phyloP scores from a whole-genome alignment of 495 filamentous ascomycete genomes.

The Xylaria grammica region DNA sequence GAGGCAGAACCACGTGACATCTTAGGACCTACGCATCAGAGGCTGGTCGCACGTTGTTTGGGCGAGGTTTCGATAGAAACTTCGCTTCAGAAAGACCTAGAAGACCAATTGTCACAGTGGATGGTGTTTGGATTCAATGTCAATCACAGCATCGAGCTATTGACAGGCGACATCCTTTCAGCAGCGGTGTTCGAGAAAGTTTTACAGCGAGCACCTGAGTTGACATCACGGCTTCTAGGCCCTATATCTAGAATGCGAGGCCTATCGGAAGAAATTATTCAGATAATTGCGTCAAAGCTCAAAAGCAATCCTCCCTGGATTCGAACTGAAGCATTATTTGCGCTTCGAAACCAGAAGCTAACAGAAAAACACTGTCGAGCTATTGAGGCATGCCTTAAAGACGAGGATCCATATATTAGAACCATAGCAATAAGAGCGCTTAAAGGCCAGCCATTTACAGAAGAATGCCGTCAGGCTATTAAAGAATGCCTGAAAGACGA shows the following conservation, averaged over 20 bases:
- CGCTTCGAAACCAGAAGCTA: neutral
- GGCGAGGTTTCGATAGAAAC: neutral
- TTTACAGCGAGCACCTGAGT: neutral
- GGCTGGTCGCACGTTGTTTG: conserved; percentile 47
- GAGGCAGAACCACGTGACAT: conserved; percentile 46
- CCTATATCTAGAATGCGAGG: neutral
- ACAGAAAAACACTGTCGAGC: neutral
- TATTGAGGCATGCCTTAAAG: neutral
- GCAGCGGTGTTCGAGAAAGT: neutral
- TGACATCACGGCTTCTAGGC: neutral
- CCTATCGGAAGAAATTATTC: neutral
- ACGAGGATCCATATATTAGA: neutral
- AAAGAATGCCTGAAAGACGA: neutral
- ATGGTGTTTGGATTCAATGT: neutral
- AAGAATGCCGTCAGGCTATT: neutral
- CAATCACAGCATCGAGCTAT: too few relatives aligned
- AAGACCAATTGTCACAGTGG: conserved; percentile 9
- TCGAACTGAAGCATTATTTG: neutral
- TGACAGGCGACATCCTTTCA: neutral
- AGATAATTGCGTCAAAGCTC: neutral
- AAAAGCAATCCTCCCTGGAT: neutral
- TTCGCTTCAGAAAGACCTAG: neutral
- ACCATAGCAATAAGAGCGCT: neutral
- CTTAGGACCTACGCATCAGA: conserved; percentile 45
- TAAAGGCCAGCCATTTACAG: neutral